Conservation (phyloP, 2,329 filamentous ascomycete genomes). For the Zopfia rhizophila region DNA sequence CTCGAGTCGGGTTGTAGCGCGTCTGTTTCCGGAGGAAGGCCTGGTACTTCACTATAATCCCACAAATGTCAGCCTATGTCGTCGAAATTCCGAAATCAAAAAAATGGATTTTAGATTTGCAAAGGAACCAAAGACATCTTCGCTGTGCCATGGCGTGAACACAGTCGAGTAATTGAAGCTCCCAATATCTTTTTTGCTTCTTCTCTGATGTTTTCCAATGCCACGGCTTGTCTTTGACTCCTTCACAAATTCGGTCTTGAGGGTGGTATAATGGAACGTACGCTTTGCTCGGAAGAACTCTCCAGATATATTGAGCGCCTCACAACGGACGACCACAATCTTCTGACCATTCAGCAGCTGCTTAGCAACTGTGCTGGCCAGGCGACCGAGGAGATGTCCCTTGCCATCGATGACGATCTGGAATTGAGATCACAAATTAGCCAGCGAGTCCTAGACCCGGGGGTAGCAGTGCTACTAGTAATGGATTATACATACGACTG, state of each 20-base stretch:
- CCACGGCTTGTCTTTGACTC: slow-evolving; percentile 1
- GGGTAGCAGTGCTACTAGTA: slow-evolving; percentile 1
- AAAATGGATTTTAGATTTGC: too few relatives aligned
- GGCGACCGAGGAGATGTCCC: slow-evolving; percentile 98
- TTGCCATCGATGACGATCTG: slow-evolving; percentile 99
- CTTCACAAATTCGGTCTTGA: slow-evolving; percentile 37
- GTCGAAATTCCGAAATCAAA: slow-evolving; percentile 8
- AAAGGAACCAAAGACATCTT: too few relatives aligned
- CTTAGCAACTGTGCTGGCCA: slow-evolving; percentile 98
- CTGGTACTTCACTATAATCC: slow-evolving; percentile 94
- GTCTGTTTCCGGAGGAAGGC: slow-evolving; percentile 99
- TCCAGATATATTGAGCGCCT: slow-evolving; percentile 99
- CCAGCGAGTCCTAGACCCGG: slow-evolving; percentile 20
- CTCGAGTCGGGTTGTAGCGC: slow-evolving; percentile 98
- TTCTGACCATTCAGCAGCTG: slow-evolving; percentile 99
- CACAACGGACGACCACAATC: slow-evolving; percentile 98
- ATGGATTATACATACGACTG: slow-evolving; percentile 65
- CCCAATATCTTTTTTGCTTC: not conserved
- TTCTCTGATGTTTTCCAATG: not conserved
- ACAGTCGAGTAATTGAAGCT: too few relatives aligned
- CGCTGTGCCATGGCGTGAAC: too few relatives aligned
- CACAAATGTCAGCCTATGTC: slow-evolving; percentile 42
- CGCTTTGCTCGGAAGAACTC: slow-evolving; percentile 99
- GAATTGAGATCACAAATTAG: slow-evolving; percentile 44
- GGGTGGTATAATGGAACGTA: slow-evolving; percentile 71